Evolutionary conservation across 2,329 filamentous ascomycete species (phyloP).

Genomic region (Lasiodiplodia sp.): DNA sequence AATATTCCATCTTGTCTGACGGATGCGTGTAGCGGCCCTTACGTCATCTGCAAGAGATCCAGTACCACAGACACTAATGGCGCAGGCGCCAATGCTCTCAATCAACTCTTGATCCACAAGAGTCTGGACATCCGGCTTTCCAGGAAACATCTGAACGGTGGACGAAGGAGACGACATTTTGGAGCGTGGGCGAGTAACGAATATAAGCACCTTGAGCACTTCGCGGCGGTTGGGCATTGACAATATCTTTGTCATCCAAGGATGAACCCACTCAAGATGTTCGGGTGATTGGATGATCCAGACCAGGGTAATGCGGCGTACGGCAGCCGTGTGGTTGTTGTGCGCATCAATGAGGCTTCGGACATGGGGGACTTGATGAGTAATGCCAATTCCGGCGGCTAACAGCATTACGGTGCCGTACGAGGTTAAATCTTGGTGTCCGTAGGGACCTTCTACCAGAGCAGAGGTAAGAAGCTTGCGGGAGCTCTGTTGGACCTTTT

Average conservation of each 20-base stretch:
- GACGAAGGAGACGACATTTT: constrained; percentile 78
- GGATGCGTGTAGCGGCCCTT: constrained; percentile 68
- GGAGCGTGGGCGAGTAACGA: constrained; percentile 86
- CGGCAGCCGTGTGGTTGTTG: constrained; percentile 76
- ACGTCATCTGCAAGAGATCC: constrained; percentile 79
- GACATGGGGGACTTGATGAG: constrained; percentile 90
- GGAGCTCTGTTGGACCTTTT: constrained; percentile 65
- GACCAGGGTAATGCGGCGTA: constrained; percentile 80
- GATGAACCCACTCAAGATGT: constrained; percentile 89
- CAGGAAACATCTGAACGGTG: constrained; percentile 90
- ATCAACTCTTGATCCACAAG: constrained; percentile 83
- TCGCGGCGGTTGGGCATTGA: constrained; percentile 81
- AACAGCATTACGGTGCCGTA: constrained; percentile 93
- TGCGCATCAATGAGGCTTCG: constrained; percentile 66
- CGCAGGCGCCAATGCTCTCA: constrained; percentile 86
- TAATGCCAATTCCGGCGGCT: constrained; percentile 92
- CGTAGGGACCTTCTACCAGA: constrained; percentile 88
- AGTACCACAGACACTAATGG: constrained; percentile 80
- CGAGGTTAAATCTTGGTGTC: constrained; percentile 84
- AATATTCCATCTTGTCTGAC: constrained; percentile 70
- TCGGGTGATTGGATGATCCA: constrained; percentile 94
- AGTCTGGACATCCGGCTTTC: constrained; percentile 81
- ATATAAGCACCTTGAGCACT: constrained; percentile 84
- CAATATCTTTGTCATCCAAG: constrained; percentile 88
- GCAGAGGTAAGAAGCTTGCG: constrained; percentile 70